Percentiles rank a stretch among this genome's conserved stretches.
phyloP scores from a whole-genome alignment of 495 filamentous ascomycete species.

The Cudoniella acicularis region DNA sequence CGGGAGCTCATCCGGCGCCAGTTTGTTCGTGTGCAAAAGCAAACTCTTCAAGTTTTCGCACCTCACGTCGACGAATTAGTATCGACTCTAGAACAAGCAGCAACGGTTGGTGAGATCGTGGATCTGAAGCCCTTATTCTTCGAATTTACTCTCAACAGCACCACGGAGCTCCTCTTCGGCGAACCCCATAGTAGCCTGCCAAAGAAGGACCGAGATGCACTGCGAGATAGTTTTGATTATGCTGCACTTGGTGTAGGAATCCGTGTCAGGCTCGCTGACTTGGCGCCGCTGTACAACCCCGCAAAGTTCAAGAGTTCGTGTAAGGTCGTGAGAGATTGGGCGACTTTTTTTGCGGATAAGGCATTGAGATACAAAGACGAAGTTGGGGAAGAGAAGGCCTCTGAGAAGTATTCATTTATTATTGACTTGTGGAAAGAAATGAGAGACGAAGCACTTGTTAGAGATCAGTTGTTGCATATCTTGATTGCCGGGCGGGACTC shows the following conservation, averaged over 20 bases:
- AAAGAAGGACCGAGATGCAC: slow-evolving; percentile 3
- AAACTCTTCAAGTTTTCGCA: slow-evolving; percentile 48
- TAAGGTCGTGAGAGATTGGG: slow-evolving; percentile 2
- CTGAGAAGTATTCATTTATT: slow-evolving; percentile 36
- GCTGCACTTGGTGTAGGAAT: neutral
- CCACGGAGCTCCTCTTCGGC: slow-evolving; percentile 70
- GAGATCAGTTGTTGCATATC: slow-evolving; percentile 49
- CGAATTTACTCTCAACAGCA: slow-evolving; percentile 58
- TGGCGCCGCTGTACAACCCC: slow-evolving; percentile 8
- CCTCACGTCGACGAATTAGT: slow-evolving; percentile 53
- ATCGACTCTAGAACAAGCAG: slow-evolving; percentile 32
- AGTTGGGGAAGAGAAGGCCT: slow-evolving; percentile 19
- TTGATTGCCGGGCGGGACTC: slow-evolving; percentile 52
- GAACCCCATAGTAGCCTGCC: slow-evolving; percentile 35
- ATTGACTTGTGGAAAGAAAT: slow-evolving; percentile 36
- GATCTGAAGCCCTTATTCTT: slow-evolving; percentile 65
- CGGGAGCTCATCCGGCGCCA: slow-evolving; percentile 46
- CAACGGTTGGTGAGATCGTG: slow-evolving; percentile 43
- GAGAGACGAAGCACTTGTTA: slow-evolving; percentile 36
- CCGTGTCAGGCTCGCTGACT: slow-evolving; percentile 11
- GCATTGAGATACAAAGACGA: slow-evolving; percentile 29
- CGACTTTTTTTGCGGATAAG: slow-evolving; percentile 13
- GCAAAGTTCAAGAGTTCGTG: slow-evolving; percentile 8
- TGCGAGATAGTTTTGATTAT: slow-evolving; percentile 8
- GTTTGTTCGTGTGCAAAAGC: slow-evolving; percentile 43